Evolutionary conservation across 208 protist genomes (phyloP).

Genomic region (Leishmania martiniquensis): DNA sequence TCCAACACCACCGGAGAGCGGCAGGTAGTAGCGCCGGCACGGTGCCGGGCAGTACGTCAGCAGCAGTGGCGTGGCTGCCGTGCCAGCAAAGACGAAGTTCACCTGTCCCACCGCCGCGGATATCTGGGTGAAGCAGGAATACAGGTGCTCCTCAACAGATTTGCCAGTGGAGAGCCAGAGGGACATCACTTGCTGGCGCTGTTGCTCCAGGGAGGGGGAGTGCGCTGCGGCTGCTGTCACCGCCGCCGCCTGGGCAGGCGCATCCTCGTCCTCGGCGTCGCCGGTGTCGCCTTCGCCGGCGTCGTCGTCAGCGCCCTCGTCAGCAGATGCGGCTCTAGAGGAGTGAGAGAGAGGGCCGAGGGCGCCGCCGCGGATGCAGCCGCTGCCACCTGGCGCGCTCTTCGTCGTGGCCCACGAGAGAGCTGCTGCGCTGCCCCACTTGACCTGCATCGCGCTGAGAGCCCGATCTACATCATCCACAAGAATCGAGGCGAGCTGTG

Average conservation of each 20-base stretch:
- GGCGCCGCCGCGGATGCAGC: neutral
- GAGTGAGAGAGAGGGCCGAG: neutral
- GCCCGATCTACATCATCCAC: constrained; percentile 80
- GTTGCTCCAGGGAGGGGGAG: constrained; percentile 26
- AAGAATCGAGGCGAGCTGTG: constrained; percentile 54
- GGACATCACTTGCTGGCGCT: constrained; percentile 36
- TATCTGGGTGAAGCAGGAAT: constrained; percentile 56
- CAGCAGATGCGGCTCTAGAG: neutral
- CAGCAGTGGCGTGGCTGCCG: constrained; percentile 58
- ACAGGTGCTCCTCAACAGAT: constrained; percentile 44
- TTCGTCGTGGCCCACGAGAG: constrained; percentile 15
- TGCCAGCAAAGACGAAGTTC: constrained; percentile 70
- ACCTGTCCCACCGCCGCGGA: constrained; percentile 74
- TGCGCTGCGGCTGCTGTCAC: constrained; percentile 1
- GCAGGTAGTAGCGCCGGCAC: constrained; percentile 70
- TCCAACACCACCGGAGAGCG: constrained; percentile 58
- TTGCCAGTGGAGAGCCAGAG: constrained; percentile 49
- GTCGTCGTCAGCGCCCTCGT: constrained; percentile 1
- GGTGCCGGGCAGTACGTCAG: constrained; percentile 49
- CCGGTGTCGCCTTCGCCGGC: constrained; percentile 4
- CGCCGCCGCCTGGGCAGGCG: neutral
- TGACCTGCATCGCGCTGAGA: constrained; percentile 73
- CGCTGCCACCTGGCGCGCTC: neutral
- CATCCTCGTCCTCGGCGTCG: constrained; percentile 10
- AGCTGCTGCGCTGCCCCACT: constrained; percentile 45